Evolutionary conservation across 208 protist genomes (phyloP).

Genomic region (Trypanosoma grayi): DNA sequence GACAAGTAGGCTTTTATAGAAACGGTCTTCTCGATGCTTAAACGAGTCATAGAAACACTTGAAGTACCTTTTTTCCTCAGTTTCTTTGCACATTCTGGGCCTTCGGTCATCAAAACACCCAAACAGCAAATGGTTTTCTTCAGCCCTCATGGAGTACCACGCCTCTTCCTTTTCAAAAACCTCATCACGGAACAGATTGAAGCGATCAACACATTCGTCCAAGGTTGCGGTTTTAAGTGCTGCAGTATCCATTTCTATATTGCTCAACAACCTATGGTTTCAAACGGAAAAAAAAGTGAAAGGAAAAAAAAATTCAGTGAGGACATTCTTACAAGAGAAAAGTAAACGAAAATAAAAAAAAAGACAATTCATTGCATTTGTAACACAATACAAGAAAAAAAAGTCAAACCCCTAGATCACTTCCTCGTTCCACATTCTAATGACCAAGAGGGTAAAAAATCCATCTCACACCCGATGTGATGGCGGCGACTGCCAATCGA

Average conservation of each 20-base stretch:
- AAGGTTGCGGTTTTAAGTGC: background rate
- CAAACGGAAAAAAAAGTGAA: background rate
- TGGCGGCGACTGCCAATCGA: slow-evolving; percentile 5
- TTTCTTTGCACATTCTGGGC: background rate
- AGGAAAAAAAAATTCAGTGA: background rate
- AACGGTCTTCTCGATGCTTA: slow-evolving; percentile 3
- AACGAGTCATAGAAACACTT: slow-evolving; percentile 50
- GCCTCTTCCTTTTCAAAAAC: slow-evolving; percentile 15
- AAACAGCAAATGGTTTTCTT: slow-evolving; percentile 25
- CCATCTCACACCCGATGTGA: slow-evolving; percentile 5
- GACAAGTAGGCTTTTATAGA: slow-evolving; percentile 4
- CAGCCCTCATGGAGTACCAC: slow-evolving; percentile 22
- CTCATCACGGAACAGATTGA: slow-evolving; percentile 4
- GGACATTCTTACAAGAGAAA: too few species aligned
- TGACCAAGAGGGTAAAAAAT: slow-evolving; percentile 10
- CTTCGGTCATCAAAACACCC: background rate
- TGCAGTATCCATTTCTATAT: background rate
- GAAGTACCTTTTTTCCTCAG: slow-evolving; percentile 23
- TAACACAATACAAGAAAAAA: background rate
- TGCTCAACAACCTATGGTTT: background rate
- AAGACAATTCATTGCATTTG: background rate
- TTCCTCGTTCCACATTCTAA: slow-evolving; percentile 8
- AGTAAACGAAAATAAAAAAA: background rate
- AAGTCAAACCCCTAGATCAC: background rate
- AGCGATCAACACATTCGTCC: slow-evolving; percentile 16